phyloP scores from a whole-genome alignment of 2,329 filamentous ascomycete species.

The Arthrobotrys conoides region DNA sequence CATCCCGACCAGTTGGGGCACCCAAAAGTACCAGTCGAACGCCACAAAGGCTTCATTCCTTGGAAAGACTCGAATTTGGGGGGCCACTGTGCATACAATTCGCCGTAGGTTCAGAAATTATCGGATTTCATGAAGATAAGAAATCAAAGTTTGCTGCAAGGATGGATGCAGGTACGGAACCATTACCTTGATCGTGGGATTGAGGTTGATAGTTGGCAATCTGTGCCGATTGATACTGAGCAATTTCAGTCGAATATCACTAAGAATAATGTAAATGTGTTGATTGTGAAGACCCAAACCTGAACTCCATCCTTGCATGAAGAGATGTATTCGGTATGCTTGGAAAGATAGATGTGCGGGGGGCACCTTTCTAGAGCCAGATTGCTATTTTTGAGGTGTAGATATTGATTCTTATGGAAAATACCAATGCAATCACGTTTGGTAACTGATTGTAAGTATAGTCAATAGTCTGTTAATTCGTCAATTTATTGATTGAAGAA shows the following conservation, averaged over 20 bases:
- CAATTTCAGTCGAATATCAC: background rate
- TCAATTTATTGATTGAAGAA: too few relatives aligned
- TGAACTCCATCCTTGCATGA: too few relatives aligned
- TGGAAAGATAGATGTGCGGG: too few relatives aligned
- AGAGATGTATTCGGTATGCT: too few relatives aligned
- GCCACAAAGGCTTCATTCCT: slow-evolving; percentile 41
- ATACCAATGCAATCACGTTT: too few relatives aligned
- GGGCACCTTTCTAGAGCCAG: too few relatives aligned
- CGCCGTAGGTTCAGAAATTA: slow-evolving; percentile 31
- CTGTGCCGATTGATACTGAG: background rate
- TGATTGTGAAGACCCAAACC: background rate
- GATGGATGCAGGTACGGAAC: slow-evolving; percentile 43
- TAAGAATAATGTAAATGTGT: background rate
- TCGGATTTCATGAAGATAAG: slow-evolving; percentile 33
- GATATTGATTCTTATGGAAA: too few relatives aligned
- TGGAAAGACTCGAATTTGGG: slow-evolving; percentile 19
- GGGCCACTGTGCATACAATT: slow-evolving; percentile 31
- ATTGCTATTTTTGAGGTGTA: too few relatives aligned
- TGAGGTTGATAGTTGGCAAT: slow-evolving; percentile 5
- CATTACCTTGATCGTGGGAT: slow-evolving; percentile 37
- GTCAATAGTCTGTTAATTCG: too few relatives aligned
- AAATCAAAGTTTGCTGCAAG: slow-evolving; percentile 13
- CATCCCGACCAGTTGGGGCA: slow-evolving; percentile 36
- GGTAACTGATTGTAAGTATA: too few relatives aligned
- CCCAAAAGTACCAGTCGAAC: slow-evolving; percentile 20